phyloP scores from a whole-genome alignment of 164 flowering plant species.

The Liquidambar formosana region DNA sequence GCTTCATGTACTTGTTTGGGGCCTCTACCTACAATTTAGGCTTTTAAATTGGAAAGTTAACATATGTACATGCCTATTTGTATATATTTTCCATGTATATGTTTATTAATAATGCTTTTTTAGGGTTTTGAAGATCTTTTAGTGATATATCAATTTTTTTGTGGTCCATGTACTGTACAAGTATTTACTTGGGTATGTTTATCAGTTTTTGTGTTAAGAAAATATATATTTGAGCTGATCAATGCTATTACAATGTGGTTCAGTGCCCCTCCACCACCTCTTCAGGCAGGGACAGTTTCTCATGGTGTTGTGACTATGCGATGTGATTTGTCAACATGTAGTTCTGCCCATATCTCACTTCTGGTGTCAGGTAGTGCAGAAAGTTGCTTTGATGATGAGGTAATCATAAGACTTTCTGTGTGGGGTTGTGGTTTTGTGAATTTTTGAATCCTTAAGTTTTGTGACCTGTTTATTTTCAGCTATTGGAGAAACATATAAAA shows the following conservation, averaged over 20 bases:
- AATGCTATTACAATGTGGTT: conserved; percentile 19
- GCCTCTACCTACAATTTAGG: no score
- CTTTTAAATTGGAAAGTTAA: no score
- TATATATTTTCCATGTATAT: no score
- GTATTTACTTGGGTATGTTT: no score
- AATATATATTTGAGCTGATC: not conserved
- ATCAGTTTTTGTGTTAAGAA: no score
- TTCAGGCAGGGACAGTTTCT: conserved; percentile 89
- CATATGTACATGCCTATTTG: no score
- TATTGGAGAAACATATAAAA: conserved; percentile 83
- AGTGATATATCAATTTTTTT: no score
- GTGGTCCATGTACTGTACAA: not conserved
- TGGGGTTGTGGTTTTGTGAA: not conserved
- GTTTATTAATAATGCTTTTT: no score
- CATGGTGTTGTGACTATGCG: conserved; percentile 99
- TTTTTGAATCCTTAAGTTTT: not conserved
- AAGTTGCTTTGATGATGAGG: conserved; percentile 94
- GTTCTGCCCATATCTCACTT: conserved; percentile 82
- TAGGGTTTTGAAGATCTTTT: no score
- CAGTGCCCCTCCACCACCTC: conserved; percentile 98
- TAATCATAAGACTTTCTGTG: conserved; percentile 12
- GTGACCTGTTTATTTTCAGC: conserved; percentile 27
- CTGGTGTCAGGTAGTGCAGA: conserved; percentile 90
- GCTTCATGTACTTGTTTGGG: no score
- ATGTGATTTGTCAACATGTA: conserved; percentile 94